Percentiles rank a stretch among this genome's conserved stretches.
phyloP scores from a whole-genome alignment of 805 yeast species.

The Kurtzmaniella cleridarum region DNA sequence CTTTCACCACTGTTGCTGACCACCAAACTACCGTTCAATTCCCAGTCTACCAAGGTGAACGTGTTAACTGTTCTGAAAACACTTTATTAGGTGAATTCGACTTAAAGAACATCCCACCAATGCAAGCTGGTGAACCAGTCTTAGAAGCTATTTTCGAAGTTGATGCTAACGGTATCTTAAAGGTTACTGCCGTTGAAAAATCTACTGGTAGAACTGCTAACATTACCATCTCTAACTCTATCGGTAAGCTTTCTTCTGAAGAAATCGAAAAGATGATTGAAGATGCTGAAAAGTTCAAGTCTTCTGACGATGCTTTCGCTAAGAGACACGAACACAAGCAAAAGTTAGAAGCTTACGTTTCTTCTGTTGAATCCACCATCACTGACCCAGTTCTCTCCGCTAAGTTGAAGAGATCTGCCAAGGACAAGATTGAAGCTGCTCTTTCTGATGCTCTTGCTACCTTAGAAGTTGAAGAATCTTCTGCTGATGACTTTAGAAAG shows the following conservation, averaged over 20 bases:
- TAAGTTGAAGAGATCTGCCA: conserved; percentile 94
- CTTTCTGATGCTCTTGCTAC: conserved; percentile 97
- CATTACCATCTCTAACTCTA: conserved; percentile 46
- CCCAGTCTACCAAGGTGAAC: conserved; percentile 50
- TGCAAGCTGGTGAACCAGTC: conserved; percentile 48
- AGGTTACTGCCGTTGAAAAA: conserved; percentile 46
- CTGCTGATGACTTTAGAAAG: conserved; percentile 97
- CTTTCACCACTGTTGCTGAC: conserved; percentile 48
- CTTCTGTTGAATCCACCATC: conserved; percentile 90
- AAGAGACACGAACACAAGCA: conserved; percentile 99
- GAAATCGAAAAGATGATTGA: conserved; percentile 45
- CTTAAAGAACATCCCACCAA: conserved; percentile 47
- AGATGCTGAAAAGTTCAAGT: conserved; percentile 67
- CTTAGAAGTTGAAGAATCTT: conserved; percentile 91
- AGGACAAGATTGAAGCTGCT: conserved; percentile 97
- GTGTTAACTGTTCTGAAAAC: conserved; percentile 47
- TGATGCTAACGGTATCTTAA: conserved; percentile 47
- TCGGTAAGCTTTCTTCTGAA: conserved; percentile 45
- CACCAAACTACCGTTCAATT: conserved; percentile 47
- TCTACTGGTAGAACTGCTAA: conserved; percentile 46
- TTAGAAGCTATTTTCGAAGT: conserved; percentile 46
- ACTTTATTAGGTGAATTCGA: conserved; percentile 47
- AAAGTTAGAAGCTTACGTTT: conserved; percentile 97
- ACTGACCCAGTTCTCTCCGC: conserved; percentile 98
- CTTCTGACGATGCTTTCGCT: conserved; percentile 98